phyloP scores from a whole-genome alignment of 208 protist genomes.

The Leishmania lainsoni region DNA sequence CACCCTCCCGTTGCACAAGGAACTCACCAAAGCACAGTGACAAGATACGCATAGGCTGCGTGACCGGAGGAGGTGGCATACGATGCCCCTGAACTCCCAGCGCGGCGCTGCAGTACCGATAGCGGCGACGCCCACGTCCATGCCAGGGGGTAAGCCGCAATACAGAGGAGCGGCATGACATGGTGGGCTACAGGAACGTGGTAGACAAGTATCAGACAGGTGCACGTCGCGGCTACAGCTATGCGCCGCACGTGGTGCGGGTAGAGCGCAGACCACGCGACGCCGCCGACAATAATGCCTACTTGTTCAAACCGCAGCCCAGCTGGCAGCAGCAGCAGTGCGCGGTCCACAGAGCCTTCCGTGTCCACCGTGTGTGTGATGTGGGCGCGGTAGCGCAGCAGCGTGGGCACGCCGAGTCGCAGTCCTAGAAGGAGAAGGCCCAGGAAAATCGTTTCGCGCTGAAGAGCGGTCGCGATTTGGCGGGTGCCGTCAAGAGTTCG shows the following conservation, averaged over 20 bases:
- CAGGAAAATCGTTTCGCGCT: slow-evolving; percentile 12
- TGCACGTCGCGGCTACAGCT: slow-evolving; percentile 5
- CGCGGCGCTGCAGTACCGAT: not conserved
- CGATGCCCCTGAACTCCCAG: not conserved
- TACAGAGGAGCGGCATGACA: slow-evolving; percentile 37
- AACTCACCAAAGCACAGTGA: slow-evolving; percentile 52
- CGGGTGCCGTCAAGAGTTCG: not conserved
- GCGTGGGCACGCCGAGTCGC: slow-evolving; percentile 34
- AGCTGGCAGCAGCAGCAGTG: slow-evolving; percentile 8
- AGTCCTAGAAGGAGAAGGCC: slow-evolving; percentile 26
- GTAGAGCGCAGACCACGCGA: slow-evolving; percentile 23
- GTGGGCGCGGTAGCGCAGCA: slow-evolving; percentile 53
- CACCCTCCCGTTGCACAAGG: slow-evolving; percentile 58
- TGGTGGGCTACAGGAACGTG: slow-evolving; percentile 55
- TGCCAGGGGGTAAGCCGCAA: not conserved
- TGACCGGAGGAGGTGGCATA: not conserved
- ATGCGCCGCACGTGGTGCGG: not conserved
- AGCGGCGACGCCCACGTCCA: not conserved
- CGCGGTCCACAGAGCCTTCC: slow-evolving; percentile 37
- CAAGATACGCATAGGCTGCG: slow-evolving; percentile 39
- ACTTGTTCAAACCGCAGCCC: slow-evolving; percentile 21
- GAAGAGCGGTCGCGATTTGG: not conserved
- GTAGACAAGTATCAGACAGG: slow-evolving; percentile 31
- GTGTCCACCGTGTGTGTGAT: slow-evolving; percentile 58
- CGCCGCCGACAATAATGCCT: slow-evolving; percentile 28